Conservation (phyloP, 2,329 filamentous ascomycete genomes). For the Metarhizium robertsii region DNA sequence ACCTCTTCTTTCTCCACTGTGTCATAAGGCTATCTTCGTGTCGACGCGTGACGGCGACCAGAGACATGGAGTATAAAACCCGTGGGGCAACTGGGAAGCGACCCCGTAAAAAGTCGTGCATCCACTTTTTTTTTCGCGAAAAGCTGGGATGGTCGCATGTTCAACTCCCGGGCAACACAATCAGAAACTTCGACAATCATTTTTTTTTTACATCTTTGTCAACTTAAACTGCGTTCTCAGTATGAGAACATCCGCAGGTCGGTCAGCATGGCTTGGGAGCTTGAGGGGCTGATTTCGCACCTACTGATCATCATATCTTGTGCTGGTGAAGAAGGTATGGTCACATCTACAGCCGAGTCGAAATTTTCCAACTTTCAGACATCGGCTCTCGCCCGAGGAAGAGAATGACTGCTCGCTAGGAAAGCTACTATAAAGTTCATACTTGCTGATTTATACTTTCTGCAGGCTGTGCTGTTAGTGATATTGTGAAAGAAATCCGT, state of each 20-base stretch:
- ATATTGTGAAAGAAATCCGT: constrained; percentile 22
- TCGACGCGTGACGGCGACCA: no score
- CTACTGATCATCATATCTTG: constrained; percentile 28
- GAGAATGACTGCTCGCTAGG: neutral
- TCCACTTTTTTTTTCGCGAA: neutral
- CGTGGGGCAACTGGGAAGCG: no score
- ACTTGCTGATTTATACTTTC: neutral
- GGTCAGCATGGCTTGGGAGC: constrained; percentile 25
- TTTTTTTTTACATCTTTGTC: constrained; percentile 3
- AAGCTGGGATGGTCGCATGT: constrained; percentile 7
- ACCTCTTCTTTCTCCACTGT: no score
- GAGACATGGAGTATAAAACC: no score
- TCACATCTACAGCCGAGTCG: neutral
- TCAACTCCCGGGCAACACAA: constrained; percentile 8
- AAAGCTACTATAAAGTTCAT: neutral
- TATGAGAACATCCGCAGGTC: constrained; percentile 15
- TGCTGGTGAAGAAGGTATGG: constrained; percentile 27
- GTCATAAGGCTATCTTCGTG: no score
- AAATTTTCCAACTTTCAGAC: constrained; percentile 1
- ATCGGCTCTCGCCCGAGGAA: neutral
- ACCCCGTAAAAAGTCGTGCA: neutral
- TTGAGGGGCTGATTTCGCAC: constrained; percentile 27
- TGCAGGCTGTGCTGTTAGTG: constrained; percentile 22
- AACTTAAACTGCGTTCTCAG: constrained; percentile 3
- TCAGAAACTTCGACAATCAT: neutral